Evolutionary conservation across 148 eudicot species (phyloP).

Genomic region (Amaranthus hypochondriacus): DNA sequence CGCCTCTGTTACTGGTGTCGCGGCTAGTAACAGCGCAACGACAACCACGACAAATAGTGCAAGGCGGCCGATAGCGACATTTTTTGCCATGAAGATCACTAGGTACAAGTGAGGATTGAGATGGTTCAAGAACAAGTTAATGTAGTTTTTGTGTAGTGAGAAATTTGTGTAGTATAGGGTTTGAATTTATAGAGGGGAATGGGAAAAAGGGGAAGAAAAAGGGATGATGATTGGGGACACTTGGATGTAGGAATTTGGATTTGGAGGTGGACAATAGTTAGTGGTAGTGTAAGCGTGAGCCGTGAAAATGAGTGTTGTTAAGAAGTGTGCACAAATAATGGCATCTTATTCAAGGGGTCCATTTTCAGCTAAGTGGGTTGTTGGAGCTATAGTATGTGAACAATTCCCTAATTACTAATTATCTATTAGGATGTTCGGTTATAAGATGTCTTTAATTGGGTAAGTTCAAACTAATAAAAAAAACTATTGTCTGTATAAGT

Average conservation of each 20-base stretch:
- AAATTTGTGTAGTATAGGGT: neutral
- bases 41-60: constrained; percentile 18
- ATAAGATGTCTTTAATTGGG: too few species aligned
- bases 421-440: too few species aligned
- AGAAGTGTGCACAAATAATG: neutral
- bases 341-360: neutral
- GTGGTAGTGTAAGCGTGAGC: neutral
- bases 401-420: too few species aligned
- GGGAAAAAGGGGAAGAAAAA: constrained; percentile 1
- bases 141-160: neutral
- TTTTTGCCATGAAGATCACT: constrained; percentile 20
- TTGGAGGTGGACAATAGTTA: constrained; percentile 16
- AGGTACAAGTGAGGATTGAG: neutral
- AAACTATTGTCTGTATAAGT: too few species aligned
- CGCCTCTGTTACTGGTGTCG: constrained; percentile 28
- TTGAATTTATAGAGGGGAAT: constrained; percentile 18
- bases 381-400: neutral
- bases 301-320: constrained; percentile 1
- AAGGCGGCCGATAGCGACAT: constrained; percentile 8
- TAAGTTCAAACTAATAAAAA: too few species aligned
- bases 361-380: too few species aligned
- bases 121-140: neutral
- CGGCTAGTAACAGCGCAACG: constrained; percentile 24
- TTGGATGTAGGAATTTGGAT: neutral
- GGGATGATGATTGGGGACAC: constrained; percentile 16